Evolutionary conservation across 768 basidiomycete genomes (phyloP).

Genomic region (Leucocoprinus birnbaumii): DNA sequence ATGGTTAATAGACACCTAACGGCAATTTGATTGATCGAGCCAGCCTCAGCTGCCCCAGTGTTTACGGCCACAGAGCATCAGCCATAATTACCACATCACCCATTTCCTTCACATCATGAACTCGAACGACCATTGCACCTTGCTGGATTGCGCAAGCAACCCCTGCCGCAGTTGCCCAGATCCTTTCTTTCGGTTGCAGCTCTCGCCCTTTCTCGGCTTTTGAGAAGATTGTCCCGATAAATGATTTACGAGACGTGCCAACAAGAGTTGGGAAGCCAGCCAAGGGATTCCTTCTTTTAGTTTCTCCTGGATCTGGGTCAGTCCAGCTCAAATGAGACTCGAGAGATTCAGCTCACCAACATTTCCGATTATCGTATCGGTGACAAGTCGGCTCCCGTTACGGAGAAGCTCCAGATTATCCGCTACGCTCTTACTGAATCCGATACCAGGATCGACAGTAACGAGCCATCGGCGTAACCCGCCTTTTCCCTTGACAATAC

Average conservation of each 20-base stretch:
- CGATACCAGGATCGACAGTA: constrained; percentile 88
- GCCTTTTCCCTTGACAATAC: constrained; percentile 60
- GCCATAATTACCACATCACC: constrained; percentile 70
- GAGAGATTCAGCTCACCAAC: constrained; percentile 20
- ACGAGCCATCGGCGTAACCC: constrained; percentile 88
- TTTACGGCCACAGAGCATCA: constrained; percentile 49
- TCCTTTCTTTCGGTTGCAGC: constrained; percentile 64
- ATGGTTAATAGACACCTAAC: no score
- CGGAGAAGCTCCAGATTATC: constrained; percentile 74
- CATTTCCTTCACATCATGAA: constrained; percentile 78
- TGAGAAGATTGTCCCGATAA: constrained; percentile 67
- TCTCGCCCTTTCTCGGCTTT: constrained; percentile 46
- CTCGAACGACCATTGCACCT: constrained; percentile 68
- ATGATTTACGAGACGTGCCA: constrained; percentile 82
- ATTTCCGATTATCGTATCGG: constrained; percentile 29
- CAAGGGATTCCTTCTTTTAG: constrained; percentile 41
- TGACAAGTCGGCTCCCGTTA: constrained; percentile 42
- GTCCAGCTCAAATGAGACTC: background rate
- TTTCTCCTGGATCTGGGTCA: constrained; percentile 8
- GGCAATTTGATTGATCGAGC: no score
- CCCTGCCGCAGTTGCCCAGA: constrained; percentile 76
- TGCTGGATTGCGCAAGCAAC: constrained; percentile 76
- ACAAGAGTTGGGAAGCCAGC: constrained; percentile 65
- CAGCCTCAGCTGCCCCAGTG: no score
- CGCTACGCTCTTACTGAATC: constrained; percentile 85